Percentiles rank a stretch among this genome's conserved stretches.
Evolutionary conservation across 768 basidiomycete genomes (phyloP).

Genomic region (Boletus pseudo-olivaceus): DNA sequence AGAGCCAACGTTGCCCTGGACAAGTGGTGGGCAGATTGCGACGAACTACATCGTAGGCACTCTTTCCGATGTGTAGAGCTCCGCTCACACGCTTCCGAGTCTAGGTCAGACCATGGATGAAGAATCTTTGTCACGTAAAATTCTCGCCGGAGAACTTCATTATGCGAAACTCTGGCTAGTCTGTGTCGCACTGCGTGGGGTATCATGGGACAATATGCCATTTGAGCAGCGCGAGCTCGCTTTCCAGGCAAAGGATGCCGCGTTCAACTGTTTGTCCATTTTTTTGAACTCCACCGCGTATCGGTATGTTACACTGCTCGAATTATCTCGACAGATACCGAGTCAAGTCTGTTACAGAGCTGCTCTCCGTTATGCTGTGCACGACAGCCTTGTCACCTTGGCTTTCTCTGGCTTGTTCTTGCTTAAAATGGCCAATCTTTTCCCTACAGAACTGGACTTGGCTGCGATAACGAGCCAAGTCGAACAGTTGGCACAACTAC

Average conservation of each 20-base stretch:
- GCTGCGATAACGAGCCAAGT: conserved; percentile 76
- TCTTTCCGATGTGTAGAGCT: background rate
- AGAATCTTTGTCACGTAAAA: conserved; percentile 79
- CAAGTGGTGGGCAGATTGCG: conserved; percentile 89
- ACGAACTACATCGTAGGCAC: conserved; percentile 71
- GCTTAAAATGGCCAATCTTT: conserved; percentile 92
- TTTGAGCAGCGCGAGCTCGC: conserved; percentile 93
- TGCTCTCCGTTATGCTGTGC: conserved; percentile 88
- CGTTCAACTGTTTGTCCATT: conserved; percentile 78
- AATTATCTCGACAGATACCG: background rate
- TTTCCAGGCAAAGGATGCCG: conserved; percentile 93
- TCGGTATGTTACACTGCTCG: conserved; percentile 46
- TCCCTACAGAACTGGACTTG: conserved; percentile 81
- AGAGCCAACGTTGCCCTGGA: conserved; percentile 84
- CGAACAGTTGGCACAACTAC: conserved; percentile 83
- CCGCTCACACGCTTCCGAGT: conserved; percentile 2
- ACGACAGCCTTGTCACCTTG: conserved; percentile 88
- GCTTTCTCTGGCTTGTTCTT: conserved; percentile 90
- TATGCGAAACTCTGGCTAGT: conserved; percentile 95
- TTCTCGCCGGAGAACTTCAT: conserved; percentile 83
- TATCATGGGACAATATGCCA: conserved; percentile 94
- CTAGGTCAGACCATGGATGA: conserved; percentile 79
- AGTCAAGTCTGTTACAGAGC: conserved; percentile 45
- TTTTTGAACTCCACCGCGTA: conserved; percentile 81
- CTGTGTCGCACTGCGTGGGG: conserved; percentile 87